Percentiles rank a stretch among this genome's conserved stretches.
These are phyloP conservation scores for Aspergillus sp. DNA, from an alignment of 2,329 filamentous ascomycete genomes.

Conservation along the genomic window DNA sequence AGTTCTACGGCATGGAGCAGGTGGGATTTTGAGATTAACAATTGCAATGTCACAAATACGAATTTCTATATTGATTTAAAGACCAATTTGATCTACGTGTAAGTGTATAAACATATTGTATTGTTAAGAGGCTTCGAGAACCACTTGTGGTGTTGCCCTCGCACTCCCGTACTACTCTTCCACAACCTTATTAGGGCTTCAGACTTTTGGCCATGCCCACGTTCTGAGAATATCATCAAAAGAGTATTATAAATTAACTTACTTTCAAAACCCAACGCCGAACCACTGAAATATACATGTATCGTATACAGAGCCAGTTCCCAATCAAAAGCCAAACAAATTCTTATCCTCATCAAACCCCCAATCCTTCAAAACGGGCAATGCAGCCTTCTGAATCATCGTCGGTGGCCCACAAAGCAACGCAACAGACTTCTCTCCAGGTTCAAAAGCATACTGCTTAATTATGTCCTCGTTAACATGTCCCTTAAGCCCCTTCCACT, in stretches of 20 bases:
- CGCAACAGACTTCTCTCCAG: slow-evolving; percentile 41
- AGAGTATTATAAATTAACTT: no score
- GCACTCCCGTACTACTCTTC: no score
- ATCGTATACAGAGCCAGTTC: neutral
- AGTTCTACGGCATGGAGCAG: neutral
- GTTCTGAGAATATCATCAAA: no score
- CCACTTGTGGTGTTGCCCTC: no score
- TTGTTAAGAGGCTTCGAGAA: no score
- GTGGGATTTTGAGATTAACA: neutral
- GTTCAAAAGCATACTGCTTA: slow-evolving; percentile 22
- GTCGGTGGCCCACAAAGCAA: slow-evolving; percentile 51
- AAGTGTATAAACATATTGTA: no score
- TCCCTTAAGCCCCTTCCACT: slow-evolving; percentile 13
- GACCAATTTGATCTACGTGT: no score
- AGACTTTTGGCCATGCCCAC: no score
- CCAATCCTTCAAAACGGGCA: slow-evolving; percentile 50
- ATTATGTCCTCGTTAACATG: slow-evolving; percentile 14
- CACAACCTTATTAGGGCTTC: no score
- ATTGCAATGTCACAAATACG: neutral
- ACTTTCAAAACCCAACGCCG: no score
- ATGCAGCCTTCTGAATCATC: slow-evolving; percentile 54
- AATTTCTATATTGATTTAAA: neutral
- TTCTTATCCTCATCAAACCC: slow-evolving; percentile 49
- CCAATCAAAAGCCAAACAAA: slow-evolving; percentile 38
- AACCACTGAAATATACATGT: no score